Evolutionary conservation across 352 stramenopile genomes (phyloP).

Genomic region (Phytophthora cajani): DNA sequence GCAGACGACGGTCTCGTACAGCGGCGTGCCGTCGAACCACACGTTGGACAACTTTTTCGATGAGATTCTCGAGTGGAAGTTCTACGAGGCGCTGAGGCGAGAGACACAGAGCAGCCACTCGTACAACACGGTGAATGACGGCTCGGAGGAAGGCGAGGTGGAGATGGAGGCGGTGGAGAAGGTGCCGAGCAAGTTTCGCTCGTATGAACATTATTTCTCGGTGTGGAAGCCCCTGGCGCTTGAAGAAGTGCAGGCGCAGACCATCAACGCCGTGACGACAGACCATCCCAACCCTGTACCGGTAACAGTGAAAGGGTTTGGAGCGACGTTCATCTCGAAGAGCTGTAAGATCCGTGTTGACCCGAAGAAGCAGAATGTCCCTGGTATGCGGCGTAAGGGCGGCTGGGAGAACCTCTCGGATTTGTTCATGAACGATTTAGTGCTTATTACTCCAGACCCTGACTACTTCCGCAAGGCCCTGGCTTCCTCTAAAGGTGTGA

Average conservation of each 20-base stretch:
- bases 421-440: slow-evolving; percentile 81
- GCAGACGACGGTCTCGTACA: slow-evolving; percentile 24
- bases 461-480: slow-evolving; percentile 60
- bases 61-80: slow-evolving; percentile 85
- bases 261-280: slow-evolving; percentile 79
- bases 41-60: slow-evolving; percentile 86
- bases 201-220: slow-evolving; percentile 89
- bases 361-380: slow-evolving; percentile 47
- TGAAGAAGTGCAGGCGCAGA: slow-evolving; percentile 90
- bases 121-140: slow-evolving; percentile 64
- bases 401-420: slow-evolving; percentile 48
- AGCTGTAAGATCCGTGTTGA: slow-evolving; percentile 81
- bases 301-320: slow-evolving; percentile 52
- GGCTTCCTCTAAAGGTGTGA: slow-evolving; percentile 22
- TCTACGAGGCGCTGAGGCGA: slow-evolving; percentile 64
- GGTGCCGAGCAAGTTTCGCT: slow-evolving; percentile 86
- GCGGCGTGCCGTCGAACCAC: slow-evolving; percentile 45
- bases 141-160: slow-evolving; percentile 79
- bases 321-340: slow-evolving; percentile 63
- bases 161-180: slow-evolving; percentile 58
- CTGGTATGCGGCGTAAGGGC: slow-evolving; percentile 32
- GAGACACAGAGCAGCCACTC: slow-evolving; percentile 63
- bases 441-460: slow-evolving; percentile 68
- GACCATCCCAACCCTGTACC: slow-evolving; percentile 60
- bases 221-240: slow-evolving; percentile 89